Evolutionary conservation across 148 eudicot species (phyloP), one percentile per base, ranked within the genome.

Genomic region (Limonium bicolor): DNA sequence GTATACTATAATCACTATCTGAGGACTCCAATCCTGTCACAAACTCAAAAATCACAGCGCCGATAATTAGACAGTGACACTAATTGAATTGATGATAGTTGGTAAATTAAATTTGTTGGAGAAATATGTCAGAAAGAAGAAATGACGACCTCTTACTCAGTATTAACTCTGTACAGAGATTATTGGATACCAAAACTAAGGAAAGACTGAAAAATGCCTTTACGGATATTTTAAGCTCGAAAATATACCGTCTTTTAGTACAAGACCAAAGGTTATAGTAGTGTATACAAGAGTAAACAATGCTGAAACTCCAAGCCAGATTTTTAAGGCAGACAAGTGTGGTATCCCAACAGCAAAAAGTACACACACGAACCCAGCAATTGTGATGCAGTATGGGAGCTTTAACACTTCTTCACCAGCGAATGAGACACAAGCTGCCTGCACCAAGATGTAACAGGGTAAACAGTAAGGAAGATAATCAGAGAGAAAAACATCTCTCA

Each of bases 271-370:
- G 37, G 77, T 82, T 16, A 74, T 58, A 40, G 67, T 54, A 31
- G 82, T 82, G 74, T 79, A 87, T 15, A 73, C 51, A 20, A 87
- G 69, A 52, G 82, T 77, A 61, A 79, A 70, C 36, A 79, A 30
- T 17, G 94, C 76, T 12, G 94, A 82, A 49, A 82, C 62, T 50
- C 69, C 86, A 40, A 87, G 90, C 90, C 90, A 87, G 31, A 76
- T 19, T 46, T 82, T 48, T 45, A 87, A 51, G 44, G 94, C 94
- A 41, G 96, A 87, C 49, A 87, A 53, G 62, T 82, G 82, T 24
- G 96, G 90, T 36, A 79, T 50, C n/a, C 77, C 66, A 39, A 82
- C 70, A 20, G 96, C 96, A 67, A 87, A 87, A 39, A 82, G 49
- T 29, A 41, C 77, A 62, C 82, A 87, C 22, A 64, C 76, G 46